These are phyloP conservation scores for Gaeumannomyces tritici DNA, from an alignment of 2,329 filamentous ascomycete species.

Conservation along the genomic window DNA sequence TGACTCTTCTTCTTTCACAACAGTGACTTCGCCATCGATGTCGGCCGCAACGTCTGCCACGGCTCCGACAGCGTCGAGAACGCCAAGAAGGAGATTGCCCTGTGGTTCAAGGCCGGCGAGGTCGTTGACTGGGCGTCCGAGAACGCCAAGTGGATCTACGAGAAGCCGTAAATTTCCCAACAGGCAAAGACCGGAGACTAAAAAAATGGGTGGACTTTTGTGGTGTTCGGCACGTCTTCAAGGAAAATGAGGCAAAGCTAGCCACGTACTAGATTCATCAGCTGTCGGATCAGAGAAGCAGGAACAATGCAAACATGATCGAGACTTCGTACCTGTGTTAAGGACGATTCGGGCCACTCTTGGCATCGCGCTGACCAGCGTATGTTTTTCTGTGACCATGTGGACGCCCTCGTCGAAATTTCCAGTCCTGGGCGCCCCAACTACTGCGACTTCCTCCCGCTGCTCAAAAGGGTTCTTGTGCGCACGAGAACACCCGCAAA, in stretches of 20 bases:
- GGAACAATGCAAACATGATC: background rate
- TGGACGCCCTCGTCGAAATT: background rate
- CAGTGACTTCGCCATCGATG: slow-evolving; percentile 72
- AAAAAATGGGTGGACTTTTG: background rate
- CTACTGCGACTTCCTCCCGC: background rate
- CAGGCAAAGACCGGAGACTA: background rate
- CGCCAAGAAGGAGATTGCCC: slow-evolving; percentile 98
- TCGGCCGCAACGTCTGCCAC: slow-evolving; percentile 99
- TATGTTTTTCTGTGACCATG: background rate
- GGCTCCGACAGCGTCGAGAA: slow-evolving; percentile 97
- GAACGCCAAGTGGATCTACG: slow-evolving; percentile 92
- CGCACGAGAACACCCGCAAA: slow-evolving; percentile 62
- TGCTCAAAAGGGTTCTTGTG: background rate
- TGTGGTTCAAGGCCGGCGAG: slow-evolving; percentile 94
- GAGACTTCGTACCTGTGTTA: background rate
- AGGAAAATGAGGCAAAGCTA: slow-evolving; percentile 1
- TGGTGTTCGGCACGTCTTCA: background rate
- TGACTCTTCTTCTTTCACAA: background rate
- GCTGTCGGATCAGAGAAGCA: background rate
- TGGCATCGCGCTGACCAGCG: background rate
- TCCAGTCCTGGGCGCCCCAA: background rate
- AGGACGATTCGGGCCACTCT: background rate
- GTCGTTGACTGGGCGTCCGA: slow-evolving; percentile 75
- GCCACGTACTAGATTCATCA: background rate
- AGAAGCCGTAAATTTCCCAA: slow-evolving; percentile 55